These are phyloP conservation scores for Amyloporia xantha DNA, from an alignment of 768 basidiomycete species.

Conservation along the genomic window DNA sequence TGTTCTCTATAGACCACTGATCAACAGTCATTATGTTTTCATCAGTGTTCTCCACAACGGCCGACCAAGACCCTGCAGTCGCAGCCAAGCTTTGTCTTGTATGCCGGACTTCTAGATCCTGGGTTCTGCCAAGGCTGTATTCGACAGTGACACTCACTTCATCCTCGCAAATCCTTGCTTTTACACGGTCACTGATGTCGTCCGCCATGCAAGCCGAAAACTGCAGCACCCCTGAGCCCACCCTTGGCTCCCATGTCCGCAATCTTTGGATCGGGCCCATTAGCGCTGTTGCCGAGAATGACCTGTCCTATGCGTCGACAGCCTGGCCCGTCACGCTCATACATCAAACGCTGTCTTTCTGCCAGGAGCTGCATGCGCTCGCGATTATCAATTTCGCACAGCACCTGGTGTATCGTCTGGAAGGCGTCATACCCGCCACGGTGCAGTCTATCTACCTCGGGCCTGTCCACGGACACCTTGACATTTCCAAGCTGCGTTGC, in stretches of 20 bases:
- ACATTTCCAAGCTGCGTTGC: constrained; percentile 20
- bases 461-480: constrained; percentile 30
- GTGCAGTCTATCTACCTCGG: constrained; percentile 28
- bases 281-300: constrained; percentile 9
- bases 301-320: constrained; percentile 25
- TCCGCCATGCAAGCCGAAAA: neutral
- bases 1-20: constrained; percentile 1
- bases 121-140: constrained; percentile 11
- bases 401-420: constrained; percentile 24
- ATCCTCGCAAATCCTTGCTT: constrained; percentile 6
- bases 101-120: constrained; percentile 4
- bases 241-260: constrained; percentile 14
- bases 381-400: constrained; percentile 28
- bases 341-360: constrained; percentile 26
- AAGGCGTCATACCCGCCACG: constrained; percentile 25
- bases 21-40: neutral
- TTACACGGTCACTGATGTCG: constrained; percentile 3
- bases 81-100: constrained; percentile 10
- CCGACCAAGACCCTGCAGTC: neutral
- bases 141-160: constrained; percentile 8
- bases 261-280: constrained; percentile 27
- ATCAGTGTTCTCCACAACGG: constrained; percentile 7
- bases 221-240: neutral
- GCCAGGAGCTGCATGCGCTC: constrained; percentile 23
- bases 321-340: constrained; percentile 29